Evolutionary conservation across 805 yeast genomes (phyloP).

Genomic region (Candida silvicultrix): DNA sequence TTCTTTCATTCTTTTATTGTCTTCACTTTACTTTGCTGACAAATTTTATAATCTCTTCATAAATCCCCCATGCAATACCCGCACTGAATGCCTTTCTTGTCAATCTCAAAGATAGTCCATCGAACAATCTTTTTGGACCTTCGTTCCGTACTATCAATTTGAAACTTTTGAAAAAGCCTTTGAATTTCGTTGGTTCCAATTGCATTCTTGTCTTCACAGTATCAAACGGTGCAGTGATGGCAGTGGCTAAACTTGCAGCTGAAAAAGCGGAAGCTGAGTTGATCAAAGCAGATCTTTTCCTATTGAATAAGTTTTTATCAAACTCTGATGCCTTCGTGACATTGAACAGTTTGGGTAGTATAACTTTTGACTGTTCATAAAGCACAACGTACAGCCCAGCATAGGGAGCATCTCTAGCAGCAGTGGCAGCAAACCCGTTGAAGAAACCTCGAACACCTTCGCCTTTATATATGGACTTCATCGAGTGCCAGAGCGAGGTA

Average conservation of each 20-base stretch:
- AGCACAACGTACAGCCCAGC: slow-evolving; percentile 88
- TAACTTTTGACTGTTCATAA: slow-evolving; percentile 68
- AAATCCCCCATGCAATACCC: slow-evolving; percentile 95
- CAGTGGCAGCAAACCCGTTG: slow-evolving; percentile 82
- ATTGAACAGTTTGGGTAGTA: slow-evolving; percentile 36
- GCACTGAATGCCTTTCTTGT: slow-evolving; percentile 86
- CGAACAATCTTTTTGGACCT: slow-evolving; percentile 55
- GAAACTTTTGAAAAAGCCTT: slow-evolving; percentile 35
- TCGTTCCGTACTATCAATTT: slow-evolving; percentile 34
- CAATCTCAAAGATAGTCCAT: slow-evolving; percentile 78
- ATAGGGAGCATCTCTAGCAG: slow-evolving; percentile 89
- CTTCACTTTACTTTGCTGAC: neutral
- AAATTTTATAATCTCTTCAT: slow-evolving; percentile 71
- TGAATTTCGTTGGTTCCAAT: slow-evolving; percentile 45
- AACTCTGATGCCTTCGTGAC: slow-evolving; percentile 12
- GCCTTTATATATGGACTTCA: slow-evolving; percentile 42
- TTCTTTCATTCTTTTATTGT: too few species aligned
- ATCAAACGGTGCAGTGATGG: slow-evolving; percentile 91
- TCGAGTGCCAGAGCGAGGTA: slow-evolving; percentile 55
- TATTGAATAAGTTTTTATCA: slow-evolving; percentile 19
- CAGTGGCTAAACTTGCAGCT: slow-evolving; percentile 77
- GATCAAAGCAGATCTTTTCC: slow-evolving; percentile 44
- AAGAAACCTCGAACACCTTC: slow-evolving; percentile 69
- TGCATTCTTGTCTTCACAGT: slow-evolving; percentile 91
- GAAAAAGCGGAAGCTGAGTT: slow-evolving; percentile 72